Evolutionary conservation across 108 stramenopile species (phyloP), one percentile per base, ranked within the genome.

Genomic region (Nitzschia inconspicua): DNA sequence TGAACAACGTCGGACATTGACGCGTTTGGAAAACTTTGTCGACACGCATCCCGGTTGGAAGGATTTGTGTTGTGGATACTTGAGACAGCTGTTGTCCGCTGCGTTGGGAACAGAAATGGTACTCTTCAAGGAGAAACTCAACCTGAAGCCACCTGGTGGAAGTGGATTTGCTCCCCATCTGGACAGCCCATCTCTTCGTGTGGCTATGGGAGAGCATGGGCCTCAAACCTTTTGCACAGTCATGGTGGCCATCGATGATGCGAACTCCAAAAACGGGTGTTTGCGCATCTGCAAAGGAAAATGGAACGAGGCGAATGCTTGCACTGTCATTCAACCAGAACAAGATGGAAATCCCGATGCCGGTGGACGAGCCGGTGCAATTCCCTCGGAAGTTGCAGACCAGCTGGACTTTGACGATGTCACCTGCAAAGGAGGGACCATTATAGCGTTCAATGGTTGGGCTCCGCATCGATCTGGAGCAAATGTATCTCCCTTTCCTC

Each of bases 71-170:
- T 57, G 70, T 55, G 72, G 41, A 13, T 79, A 85, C 48, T 29
- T 85, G 25, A 31, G 57, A 34, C 22, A 44, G 5, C 34, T 63
- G 31, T 31, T 82, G n/a, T 85, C 84, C 8, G 47, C 63, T 18
- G 48, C 65, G 0, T 53, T 76, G 41, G 75, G 69, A 0, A 34
- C 44, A 23, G 63, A 72, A 42, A 79, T 81, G 77, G 80, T 80
- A 0, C 58, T 88, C 47, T 88, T 62, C 69, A 88, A 88, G 54
- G 86, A 88, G 70, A 88, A 88, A 63, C 66, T 88, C 14, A 88
- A 88, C 54, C 39, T 83, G 14, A 88, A 88, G 61, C 86, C 86
- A 10, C 80, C 83, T 0, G 79, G 80, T 27, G 82, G 83, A 13
- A 77, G 60, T 43, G 86, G 86, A 26, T 87, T 83, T 70, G 86